Conservation (phyloP, 164 flowering plant species). For the Cinnamomum chago region DNA sequence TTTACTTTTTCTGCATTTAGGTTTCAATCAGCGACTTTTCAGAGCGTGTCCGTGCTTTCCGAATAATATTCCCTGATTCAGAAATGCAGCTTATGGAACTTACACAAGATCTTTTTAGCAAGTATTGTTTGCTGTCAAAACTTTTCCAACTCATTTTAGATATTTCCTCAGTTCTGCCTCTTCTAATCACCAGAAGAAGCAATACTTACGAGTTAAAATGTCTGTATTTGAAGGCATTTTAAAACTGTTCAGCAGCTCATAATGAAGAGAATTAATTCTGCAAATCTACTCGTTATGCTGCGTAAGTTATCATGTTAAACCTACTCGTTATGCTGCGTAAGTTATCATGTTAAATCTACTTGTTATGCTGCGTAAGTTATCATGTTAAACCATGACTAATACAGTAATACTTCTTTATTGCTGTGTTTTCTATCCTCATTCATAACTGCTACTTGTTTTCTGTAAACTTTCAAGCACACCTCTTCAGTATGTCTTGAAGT, state of each 20-base stretch:
- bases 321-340: slow-evolving; percentile 59
- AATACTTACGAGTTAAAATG: slow-evolving; percentile 6
- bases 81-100: slow-evolving; percentile 63
- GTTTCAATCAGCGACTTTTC: slow-evolving; percentile 66
- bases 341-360: slow-evolving; percentile 49
- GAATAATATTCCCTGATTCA: slow-evolving; percentile 85
- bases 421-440: background rate
- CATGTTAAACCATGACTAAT: background rate
- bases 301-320: slow-evolving; percentile 43
- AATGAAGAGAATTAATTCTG: slow-evolving; percentile 40
- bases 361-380: slow-evolving; percentile 58
- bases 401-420: background rate
- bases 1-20: slow-evolving; percentile 26
- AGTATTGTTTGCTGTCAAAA: slow-evolving; percentile 27
- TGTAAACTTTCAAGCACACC: background rate
- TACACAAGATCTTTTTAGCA: slow-evolving; percentile 48
- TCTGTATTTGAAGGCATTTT: slow-evolving; percentile 54
- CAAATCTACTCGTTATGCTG: slow-evolving; percentile 49
- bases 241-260: slow-evolving; percentile 49
- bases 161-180: background rate
- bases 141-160: background rate
- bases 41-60: slow-evolving; percentile 85
- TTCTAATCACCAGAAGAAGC: background rate
- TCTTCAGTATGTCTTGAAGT: too few species aligned
- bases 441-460: background rate